phyloP scores from a whole-genome alignment of 371 early-diverging fungal species.

The Lichtheimia hyalospora region DNA sequence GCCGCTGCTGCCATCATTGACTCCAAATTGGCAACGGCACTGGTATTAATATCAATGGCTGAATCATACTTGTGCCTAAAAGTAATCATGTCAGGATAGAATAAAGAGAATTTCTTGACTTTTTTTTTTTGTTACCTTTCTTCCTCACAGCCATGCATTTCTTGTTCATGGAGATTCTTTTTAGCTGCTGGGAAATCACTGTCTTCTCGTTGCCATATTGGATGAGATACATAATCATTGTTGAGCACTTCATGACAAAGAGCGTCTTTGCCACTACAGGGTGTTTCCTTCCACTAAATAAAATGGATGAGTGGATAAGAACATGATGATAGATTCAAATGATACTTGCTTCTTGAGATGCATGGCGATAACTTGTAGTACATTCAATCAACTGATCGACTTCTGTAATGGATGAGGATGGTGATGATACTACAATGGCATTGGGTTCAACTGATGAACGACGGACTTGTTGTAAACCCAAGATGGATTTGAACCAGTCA shows the following conservation, averaged over 20 bases:
- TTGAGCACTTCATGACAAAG: neutral
- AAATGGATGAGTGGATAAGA: neutral
- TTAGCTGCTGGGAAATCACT: neutral
- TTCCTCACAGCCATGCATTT: neutral
- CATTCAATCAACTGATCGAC: no score
- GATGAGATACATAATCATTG: neutral
- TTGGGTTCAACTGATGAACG: neutral
- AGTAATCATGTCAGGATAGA: no score
- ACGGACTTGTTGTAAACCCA: neutral
- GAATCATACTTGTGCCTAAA: no score
- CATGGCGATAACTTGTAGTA: neutral
- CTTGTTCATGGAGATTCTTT: neutral
- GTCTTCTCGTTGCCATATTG: constrained; percentile 1
- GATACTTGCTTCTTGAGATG: neutral
- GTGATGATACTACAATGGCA: neutral
- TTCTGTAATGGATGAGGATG: neutral
- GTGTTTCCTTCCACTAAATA: neutral
- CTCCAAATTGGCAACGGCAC: neutral
- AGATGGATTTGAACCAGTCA: neutral
- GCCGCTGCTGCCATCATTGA: neutral
- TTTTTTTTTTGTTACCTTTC: neutral
- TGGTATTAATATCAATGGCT: neutral
- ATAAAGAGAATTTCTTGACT: no score
- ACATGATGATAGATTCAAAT: neutral
- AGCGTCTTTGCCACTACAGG: neutral